Evolutionary conservation across 331 rosid genomes (phyloP).

Genomic region (Quercus phellos): DNA sequence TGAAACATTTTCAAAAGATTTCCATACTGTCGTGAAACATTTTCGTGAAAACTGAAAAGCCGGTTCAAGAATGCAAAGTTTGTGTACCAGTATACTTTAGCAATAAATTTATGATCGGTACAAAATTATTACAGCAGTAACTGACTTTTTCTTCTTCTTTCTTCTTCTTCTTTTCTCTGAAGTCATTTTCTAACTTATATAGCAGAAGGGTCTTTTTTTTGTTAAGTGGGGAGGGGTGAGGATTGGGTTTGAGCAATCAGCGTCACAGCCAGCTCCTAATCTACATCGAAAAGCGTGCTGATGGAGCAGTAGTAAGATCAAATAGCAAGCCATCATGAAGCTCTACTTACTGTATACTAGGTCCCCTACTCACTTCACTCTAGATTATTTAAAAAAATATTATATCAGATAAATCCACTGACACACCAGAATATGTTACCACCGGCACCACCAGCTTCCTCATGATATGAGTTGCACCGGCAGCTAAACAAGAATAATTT

Average conservation of each 20-base stretch:
- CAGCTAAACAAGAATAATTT: background rate
- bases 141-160: background rate
- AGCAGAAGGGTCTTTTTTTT: too few species aligned
- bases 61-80: constrained; percentile 16
- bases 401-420: background rate
- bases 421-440: background rate
- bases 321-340: constrained; percentile 1
- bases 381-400: too few species aligned
- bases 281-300: constrained; percentile 39
- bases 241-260: background rate
- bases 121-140: background rate
- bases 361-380: background rate
- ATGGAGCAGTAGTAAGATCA: constrained; percentile 1
- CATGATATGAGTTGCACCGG: background rate
- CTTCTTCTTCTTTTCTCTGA: too few species aligned
- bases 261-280: constrained; percentile 45
- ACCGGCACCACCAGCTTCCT: background rate
- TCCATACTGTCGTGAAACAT: background rate
- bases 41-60: constrained; percentile 37
- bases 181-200: too few species aligned
- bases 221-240: too few species aligned
- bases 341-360: background rate
- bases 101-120: constrained; percentile 12
- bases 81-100: constrained; percentile 18
- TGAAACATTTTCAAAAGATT: background rate